Base-by-base conservation (phyloP, 2,329 filamentous ascomycete genomes). In the Didymella glomerata region DNA sequence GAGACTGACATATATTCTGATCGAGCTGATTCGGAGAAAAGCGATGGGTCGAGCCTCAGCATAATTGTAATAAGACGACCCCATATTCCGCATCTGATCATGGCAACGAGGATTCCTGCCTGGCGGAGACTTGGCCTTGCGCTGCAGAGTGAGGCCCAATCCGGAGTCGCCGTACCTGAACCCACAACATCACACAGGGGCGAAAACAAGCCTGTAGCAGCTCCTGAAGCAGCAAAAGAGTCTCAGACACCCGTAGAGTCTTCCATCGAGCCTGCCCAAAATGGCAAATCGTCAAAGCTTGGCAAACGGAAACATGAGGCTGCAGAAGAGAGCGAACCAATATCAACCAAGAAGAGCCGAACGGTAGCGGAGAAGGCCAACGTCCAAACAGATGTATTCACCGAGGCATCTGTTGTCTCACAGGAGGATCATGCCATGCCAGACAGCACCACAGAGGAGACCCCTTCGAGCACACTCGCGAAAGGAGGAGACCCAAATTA, bases 101-200 rank as follows among this genome's bases (percentile, higher is more conserved):
- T 77, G 73, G 67, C 63, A 54, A 62, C 65, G 60, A 66, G 65
- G 55, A 62, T 76, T 50, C 85, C 86, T 30, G 85, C 86, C 60
- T 88, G 85, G 85, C 87, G 86, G 72, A 80, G 83, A 69, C 76
- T 87, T 54, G 85, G 85, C 34, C 77, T 87, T 61, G 86, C 86
- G 77, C 77, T 86, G 66, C 88, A 87, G 73, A 82, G 81, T 69
- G 79, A 81, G 45, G 79, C 81, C 54, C 69, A 72, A 67, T 64
- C 72, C 67, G 67, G 66, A 68, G 68, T 68, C 67, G 54, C 71
- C 69, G 65, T 65, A 14, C 53, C 67, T 65, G 67, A 65, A 16
- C 20, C 56, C 47, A 59, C 62, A 57, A 46, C 54, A 46, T 61
- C 63, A 48, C 54, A 68, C 11, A 45, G 47, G 38, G 41, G 28